Percentiles rank a stretch among this genome's conserved stretches.
These are phyloP conservation scores for Apiotrichum porosum DNA, from an alignment of 1,284 basidiomycete genomes.

Conservation along the genomic window DNA sequence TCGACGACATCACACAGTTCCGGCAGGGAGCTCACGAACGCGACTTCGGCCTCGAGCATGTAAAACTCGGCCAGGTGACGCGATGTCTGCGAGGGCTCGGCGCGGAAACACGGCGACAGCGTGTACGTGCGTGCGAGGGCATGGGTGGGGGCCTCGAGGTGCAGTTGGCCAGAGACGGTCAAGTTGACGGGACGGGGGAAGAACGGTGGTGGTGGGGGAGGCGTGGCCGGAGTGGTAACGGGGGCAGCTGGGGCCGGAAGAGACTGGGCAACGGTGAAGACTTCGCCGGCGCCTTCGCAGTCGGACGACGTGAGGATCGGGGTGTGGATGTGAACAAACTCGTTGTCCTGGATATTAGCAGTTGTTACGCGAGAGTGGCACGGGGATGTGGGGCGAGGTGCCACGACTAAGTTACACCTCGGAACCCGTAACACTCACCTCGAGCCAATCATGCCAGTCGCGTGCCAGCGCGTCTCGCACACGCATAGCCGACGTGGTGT, in stretches of 20 bases:
- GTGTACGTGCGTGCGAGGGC: conserved; percentile 82
- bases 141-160: conserved; percentile 81
- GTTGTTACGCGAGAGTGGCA: not conserved
- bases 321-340: conserved; percentile 73
- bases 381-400: not conserved
- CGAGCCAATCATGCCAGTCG: conserved; percentile 61
- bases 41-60: conserved; percentile 96
- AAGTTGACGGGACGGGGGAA: conserved; percentile 63
- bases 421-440: conserved; percentile 53
- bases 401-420: too few species aligned
- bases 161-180: conserved; percentile 91
- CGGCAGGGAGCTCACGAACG: conserved; percentile 53
- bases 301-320: conserved; percentile 87
- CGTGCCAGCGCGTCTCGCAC: conserved; percentile 60
- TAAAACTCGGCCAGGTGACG: conserved; percentile 97
- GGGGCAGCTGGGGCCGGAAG: conserved; percentile 2
- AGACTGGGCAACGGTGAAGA: conserved; percentile 61
- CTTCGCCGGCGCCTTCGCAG: conserved; percentile 96
- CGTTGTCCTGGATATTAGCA: conserved; percentile 56
- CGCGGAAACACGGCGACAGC: conserved; percentile 85
- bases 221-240: conserved; percentile 3
- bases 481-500: conserved; percentile 67
- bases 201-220: conserved; percentile 25
- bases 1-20: conserved; percentile 71
- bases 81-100: conserved; percentile 79